Base-by-base conservation (phyloP, 1,284 basidiomycete genomes). In the Xerocomus nothofagi region DNA sequence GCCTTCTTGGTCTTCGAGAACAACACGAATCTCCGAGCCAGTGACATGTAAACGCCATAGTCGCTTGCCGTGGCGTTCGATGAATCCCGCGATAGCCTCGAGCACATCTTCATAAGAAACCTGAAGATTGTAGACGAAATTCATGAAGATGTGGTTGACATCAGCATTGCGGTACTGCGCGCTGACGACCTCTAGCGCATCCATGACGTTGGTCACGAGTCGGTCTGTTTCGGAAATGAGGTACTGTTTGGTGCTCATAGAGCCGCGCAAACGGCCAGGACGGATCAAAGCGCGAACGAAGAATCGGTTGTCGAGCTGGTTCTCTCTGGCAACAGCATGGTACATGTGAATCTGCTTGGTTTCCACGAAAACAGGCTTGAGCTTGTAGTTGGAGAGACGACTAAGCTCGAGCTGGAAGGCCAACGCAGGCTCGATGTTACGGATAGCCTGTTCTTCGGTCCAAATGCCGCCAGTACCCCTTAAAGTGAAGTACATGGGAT, bases 21-120 rank as follows among this genome's bases (percentile, higher is more conserved):
- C 82, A 62, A 99, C 91, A 48, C 97, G 85, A 65, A 99, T 97
- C 75, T 99, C 97, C 18, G 96, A 97, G 39, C 91, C 93, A 30
- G 95, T 99, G 57, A 99, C 95, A 63, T 97, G 95, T 55, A 99
- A 81, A 58, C 97, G 89, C 95, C 96, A 99, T 56, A 99, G 81
- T 46, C 96, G 86, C 74, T 98, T 97, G 56, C 96, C 97, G 65
- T 98, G 94, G 39, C 97, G 89, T 66, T 98, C 96, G 60, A 99
- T 93, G 78, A 99, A 99, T 40, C 95, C 96, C 17, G 94, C 87
- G 51, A 99, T 91, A 8, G 96, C 96, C 52, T 90, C 88, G 53
- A 98, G 84, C 10, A 99, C 93, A 61, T 98, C 94, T 59, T 98
- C 95, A 61, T 98, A 98, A 31, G 88, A 89, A 58, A 99, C 93